These are phyloP conservation scores for Chimonanthus praecox DNA, from an alignment of 164 flowering plant genomes.

Conservation along the genomic window DNA sequence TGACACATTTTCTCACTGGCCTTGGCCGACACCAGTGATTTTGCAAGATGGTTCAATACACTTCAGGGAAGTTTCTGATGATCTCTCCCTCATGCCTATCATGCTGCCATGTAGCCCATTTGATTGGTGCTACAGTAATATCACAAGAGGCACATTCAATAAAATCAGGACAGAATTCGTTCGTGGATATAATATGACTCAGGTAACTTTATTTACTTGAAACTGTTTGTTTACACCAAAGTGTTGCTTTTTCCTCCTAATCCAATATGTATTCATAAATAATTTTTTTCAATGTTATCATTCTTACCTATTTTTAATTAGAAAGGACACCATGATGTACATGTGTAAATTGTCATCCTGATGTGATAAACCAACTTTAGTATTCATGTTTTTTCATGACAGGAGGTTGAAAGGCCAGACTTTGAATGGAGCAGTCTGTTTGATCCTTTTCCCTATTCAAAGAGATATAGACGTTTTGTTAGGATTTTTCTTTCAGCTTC, in stretches of 20 bases:
- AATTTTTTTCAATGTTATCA: not conserved
- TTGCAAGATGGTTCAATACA: slow-evolving; percentile 30
- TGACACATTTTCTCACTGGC: slow-evolving; percentile 44
- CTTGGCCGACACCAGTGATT: slow-evolving; percentile 51
- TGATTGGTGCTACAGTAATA: slow-evolving; percentile 44
- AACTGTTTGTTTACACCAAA: not conserved
- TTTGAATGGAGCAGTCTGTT: slow-evolving; percentile 43
- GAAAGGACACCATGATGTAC: too few relatives aligned
- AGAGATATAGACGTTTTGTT: slow-evolving; percentile 36
- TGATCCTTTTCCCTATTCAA: slow-evolving; percentile 39
- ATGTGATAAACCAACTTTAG: too few relatives aligned
- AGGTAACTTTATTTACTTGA: slow-evolving; percentile 20
- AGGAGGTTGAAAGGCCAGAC: slow-evolving; percentile 33
- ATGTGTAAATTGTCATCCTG: too few relatives aligned
- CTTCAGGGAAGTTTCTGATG: slow-evolving; percentile 9
- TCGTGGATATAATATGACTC: slow-evolving; percentile 32
- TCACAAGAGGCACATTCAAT: slow-evolving; percentile 42
- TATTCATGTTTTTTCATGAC: not conserved
- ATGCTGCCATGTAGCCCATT: slow-evolving; percentile 35
- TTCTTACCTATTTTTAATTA: not conserved
- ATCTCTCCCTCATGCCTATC: slow-evolving; percentile 41
- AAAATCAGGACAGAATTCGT: slow-evolving; percentile 40
- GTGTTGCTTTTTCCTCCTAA: not conserved
- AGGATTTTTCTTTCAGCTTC: slow-evolving; percentile 38
- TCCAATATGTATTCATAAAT: not conserved